Evolutionary conservation across 1,139 yeast species (phyloP).

Genomic region (Candida sp.): DNA sequence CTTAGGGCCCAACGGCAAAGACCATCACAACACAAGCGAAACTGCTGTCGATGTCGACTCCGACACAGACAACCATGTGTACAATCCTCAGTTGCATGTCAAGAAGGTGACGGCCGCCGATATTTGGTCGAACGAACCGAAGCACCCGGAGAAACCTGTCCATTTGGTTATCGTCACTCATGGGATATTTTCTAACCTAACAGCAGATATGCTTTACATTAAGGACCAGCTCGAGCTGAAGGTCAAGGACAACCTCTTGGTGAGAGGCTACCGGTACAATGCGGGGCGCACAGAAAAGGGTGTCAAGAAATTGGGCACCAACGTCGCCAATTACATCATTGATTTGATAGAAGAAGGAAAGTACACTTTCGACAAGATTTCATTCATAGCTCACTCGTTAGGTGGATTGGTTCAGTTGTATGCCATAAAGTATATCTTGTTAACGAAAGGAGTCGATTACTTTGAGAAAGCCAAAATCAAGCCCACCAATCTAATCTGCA

Average conservation of each 20-base stretch:
- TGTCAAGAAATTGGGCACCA: constrained; percentile 76
- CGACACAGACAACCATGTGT: constrained; percentile 9
- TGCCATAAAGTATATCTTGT: constrained; percentile 78
- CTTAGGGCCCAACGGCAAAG: constrained; percentile 7
- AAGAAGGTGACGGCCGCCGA: constrained; percentile 61
- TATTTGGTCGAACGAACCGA: constrained; percentile 64
- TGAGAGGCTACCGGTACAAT: constrained; percentile 83
- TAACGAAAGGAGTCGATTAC: constrained; percentile 56
- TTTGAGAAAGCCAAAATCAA: constrained; percentile 52
- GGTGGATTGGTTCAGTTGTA: constrained; percentile 93
- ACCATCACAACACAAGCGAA: not conserved
- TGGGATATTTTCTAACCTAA: constrained; percentile 88
- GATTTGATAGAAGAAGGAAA: constrained; percentile 48
- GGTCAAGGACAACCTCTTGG: constrained; percentile 67
- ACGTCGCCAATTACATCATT: constrained; percentile 75
- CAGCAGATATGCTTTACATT: constrained; percentile 87
- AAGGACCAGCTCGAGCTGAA: constrained; percentile 76
- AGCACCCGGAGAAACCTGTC: constrained; percentile 48
- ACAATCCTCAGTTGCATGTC: constrained; percentile 39
- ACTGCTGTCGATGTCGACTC: not conserved
- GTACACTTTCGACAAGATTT: constrained; percentile 57
- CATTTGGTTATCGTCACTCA: constrained; percentile 85
- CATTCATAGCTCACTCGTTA: constrained; percentile 90
- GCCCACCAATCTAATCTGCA: constrained; percentile 77
- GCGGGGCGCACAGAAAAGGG: constrained; percentile 93